phyloP scores from a whole-genome alignment of 1,139 yeast genomes.

The Pneumocystis jirovecii region DNA sequence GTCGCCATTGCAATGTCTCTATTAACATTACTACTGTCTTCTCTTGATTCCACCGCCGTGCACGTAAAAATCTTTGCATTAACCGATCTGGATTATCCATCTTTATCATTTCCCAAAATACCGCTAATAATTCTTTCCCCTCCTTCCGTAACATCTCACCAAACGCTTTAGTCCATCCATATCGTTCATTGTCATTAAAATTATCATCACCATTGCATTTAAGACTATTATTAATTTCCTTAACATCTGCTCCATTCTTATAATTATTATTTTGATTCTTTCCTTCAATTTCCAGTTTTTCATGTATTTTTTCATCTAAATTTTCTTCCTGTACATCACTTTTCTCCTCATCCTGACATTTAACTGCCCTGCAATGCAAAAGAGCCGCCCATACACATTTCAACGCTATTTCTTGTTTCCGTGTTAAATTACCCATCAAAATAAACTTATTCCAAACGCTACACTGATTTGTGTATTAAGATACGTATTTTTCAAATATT shows the following conservation, averaged over 20 bases:
- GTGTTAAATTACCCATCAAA: neutral
- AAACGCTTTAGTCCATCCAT: neutral
- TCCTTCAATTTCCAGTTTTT: neutral
- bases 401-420: neutral
- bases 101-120: conserved; percentile 39
- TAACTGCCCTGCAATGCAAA: neutral
- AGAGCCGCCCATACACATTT: neutral
- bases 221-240: neutral
- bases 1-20: conserved; percentile 55
- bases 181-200: neutral
- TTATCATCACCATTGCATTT: neutral
- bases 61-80: conserved; percentile 50
- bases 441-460: neutral
- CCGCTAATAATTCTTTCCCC: conserved; percentile 13
- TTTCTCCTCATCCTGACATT: neutral
- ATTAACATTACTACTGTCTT: conserved; percentile 50
- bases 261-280: too few relatives aligned
- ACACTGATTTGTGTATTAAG: neutral
- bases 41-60: conserved; percentile 57
- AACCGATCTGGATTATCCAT: conserved; percentile 57
- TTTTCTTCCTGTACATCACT: neutral
- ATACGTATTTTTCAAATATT: too few relatives aligned
- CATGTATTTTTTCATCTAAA: neutral
- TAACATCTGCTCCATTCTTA: conserved; percentile 32
- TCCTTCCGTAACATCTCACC: neutral